These are phyloP conservation scores for Xylaria telfairii DNA, from an alignment of 495 filamentous ascomycete genomes.

Conservation along the genomic window DNA sequence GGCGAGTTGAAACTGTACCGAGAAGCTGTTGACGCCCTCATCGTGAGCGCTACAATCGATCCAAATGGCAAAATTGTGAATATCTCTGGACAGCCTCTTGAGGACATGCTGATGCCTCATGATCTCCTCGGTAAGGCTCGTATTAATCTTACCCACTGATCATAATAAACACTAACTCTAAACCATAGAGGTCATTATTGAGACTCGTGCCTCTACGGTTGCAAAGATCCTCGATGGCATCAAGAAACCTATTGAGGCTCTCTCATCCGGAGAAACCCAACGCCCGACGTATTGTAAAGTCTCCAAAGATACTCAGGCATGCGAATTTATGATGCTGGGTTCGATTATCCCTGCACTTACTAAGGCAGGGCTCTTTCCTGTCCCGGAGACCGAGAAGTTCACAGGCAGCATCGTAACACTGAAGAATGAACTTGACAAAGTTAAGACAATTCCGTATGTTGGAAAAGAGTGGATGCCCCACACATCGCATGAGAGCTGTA, in stretches of 20 bases:
- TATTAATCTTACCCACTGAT: background rate
- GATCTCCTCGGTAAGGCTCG: conserved; percentile 23
- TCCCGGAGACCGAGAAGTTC: conserved; percentile 24
- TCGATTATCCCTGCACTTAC: conserved; percentile 23
- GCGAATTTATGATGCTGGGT: conserved; percentile 32
- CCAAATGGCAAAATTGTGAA: conserved; percentile 21
- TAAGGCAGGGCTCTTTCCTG: conserved; percentile 22
- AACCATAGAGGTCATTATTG: conserved; percentile 10
- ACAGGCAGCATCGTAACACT: conserved; percentile 22
- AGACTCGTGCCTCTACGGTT: conserved; percentile 18
- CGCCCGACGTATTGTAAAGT: conserved; percentile 22
- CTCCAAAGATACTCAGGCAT: conserved; percentile 11
- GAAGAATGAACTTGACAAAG: conserved; percentile 18
- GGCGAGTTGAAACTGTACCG: conserved; percentile 27
- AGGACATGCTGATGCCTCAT: conserved; percentile 23
- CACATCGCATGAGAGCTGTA: conserved; percentile 24
- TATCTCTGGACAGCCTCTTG: conserved; percentile 13
- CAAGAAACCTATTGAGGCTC: conserved; percentile 10
- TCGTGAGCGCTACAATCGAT: conserved; percentile 26
- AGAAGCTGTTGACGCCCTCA: conserved; percentile 25
- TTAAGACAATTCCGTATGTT: conserved; percentile 21
- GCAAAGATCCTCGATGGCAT: conserved; percentile 15
- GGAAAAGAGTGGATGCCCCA: conserved; percentile 29
- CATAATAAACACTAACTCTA: background rate
- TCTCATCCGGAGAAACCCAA: conserved; percentile 1